A percentile compares a stretch with the other conserved stretches of the same genome.
These are phyloP conservation scores for Trichocladium uniseriatum DNA, from an alignment of 495 filamentous ascomycete genomes.

Conservation along the genomic window DNA sequence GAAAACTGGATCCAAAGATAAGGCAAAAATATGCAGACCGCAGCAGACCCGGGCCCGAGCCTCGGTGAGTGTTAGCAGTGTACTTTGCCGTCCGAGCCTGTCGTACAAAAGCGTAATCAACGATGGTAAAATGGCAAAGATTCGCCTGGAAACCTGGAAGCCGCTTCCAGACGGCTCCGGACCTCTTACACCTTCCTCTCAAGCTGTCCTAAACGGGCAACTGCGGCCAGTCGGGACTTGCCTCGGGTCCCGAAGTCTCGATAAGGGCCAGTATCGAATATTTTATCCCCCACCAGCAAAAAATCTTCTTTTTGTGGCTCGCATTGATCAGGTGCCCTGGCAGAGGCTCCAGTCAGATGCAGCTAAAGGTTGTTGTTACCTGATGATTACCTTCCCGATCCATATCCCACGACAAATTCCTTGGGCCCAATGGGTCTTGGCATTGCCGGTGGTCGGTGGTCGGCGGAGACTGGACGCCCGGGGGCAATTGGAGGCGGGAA, in stretches of 20 bases:
- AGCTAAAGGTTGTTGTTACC: slow-evolving; percentile 30
- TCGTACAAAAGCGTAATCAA: slow-evolving; percentile 14
- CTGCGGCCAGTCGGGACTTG: slow-evolving; percentile 1
- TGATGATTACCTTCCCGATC: slow-evolving; percentile 27
- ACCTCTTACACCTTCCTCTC: not conserved
- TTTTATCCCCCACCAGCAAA: slow-evolving; percentile 2
- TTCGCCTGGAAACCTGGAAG: not conserved
- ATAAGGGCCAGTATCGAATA: not conserved
- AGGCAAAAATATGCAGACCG: too few relatives aligned
- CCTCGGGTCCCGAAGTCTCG: not conserved
- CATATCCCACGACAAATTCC: slow-evolving; percentile 8
- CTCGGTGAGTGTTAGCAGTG: slow-evolving; percentile 15
- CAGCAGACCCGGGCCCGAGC: too few relatives aligned
- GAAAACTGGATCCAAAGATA: slow-evolving; percentile 6
- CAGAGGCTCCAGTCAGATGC: slow-evolving; percentile 20
- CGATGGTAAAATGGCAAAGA: slow-evolving; percentile 4
- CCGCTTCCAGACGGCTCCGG: slow-evolving; percentile 4
- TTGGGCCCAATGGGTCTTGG: slow-evolving; percentile 12
- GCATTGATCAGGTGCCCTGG: slow-evolving; percentile 3
- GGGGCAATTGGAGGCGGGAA: not conserved
- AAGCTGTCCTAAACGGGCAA: slow-evolving; percentile 9
- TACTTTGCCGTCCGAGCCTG: slow-evolving; percentile 1
- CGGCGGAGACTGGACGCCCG: not conserved
- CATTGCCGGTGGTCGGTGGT: slow-evolving; percentile 6
- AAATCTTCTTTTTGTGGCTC: slow-evolving; percentile 4